phyloP scores from a whole-genome alignment of 805 yeast genomes.

The Lipomyces sp. region DNA sequence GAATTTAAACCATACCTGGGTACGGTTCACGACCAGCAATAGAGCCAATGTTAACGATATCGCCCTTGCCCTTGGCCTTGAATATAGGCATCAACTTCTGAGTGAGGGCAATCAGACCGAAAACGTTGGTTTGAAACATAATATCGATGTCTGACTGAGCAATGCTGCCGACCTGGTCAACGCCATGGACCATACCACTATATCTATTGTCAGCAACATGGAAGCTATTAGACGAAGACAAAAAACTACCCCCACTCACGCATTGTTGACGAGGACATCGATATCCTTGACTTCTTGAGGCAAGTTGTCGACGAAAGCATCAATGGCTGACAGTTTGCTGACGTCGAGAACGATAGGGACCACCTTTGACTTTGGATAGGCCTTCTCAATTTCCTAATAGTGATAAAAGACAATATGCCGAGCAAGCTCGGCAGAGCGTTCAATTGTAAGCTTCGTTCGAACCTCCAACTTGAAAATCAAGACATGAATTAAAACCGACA shows the following conservation, averaged over 20 bases:
- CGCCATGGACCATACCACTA: constrained; percentile 69
- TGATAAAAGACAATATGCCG: background rate
- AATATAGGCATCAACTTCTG: constrained; percentile 76
- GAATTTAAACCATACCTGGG: constrained; percentile 45
- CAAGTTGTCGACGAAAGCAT: constrained; percentile 56
- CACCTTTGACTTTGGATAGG: constrained; percentile 56
- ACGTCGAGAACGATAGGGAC: constrained; percentile 61
- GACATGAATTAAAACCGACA: constrained; percentile 3
- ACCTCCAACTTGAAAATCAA: too few species aligned
- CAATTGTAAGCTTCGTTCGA: background rate
- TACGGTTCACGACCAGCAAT: constrained; percentile 74
- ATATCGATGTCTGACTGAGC: constrained; percentile 64
- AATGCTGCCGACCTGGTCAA: constrained; percentile 74
- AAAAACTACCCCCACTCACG: constrained; percentile 43
- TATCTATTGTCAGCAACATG: background rate
- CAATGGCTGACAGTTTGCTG: constrained; percentile 56
- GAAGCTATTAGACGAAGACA: background rate
- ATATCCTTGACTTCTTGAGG: constrained; percentile 61
- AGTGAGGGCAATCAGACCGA: constrained; percentile 82
- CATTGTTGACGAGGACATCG: constrained; percentile 69
- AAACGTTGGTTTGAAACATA: constrained; percentile 85
- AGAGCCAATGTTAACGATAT: constrained; percentile 67
- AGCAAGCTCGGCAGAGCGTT: background rate
- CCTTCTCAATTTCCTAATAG: constrained; percentile 48
- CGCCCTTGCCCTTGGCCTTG: constrained; percentile 67